Conservation (phyloP, 306 rosid genomes). For the Corylus americana region DNA sequence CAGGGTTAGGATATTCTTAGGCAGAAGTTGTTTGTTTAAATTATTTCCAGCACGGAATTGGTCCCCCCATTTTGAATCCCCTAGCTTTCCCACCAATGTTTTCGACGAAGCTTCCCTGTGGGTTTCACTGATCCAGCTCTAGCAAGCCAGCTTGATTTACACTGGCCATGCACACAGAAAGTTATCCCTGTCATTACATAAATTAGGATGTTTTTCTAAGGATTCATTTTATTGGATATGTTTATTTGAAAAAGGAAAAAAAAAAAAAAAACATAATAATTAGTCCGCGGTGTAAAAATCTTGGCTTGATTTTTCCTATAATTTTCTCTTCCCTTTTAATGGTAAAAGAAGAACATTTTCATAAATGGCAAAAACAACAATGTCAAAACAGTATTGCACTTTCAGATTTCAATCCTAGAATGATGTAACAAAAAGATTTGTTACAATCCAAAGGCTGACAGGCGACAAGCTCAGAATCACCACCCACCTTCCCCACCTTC, state of each 20-base stretch:
- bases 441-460: neutral
- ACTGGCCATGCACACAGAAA: neutral
- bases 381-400: neutral
- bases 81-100: slow-evolving; percentile 18
- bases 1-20: neutral
- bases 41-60: neutral
- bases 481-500: neutral
- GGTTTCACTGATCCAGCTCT: slow-evolving; percentile 9
- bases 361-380: neutral
- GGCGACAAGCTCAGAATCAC: neutral
- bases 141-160: slow-evolving; percentile 22
- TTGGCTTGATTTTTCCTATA: neutral
- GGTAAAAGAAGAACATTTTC: neutral
- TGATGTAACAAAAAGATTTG: neutral
- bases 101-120: slow-evolving; percentile 17
- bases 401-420: neutral
- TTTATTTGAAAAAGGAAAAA: no score
- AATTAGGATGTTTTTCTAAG: no score
- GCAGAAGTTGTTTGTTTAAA: neutral
- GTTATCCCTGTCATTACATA: neutral
- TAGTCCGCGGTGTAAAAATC: no score
- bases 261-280: no score
- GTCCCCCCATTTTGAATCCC: slow-evolving; percentile 27
- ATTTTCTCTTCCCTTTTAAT: neutral
- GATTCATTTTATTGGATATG: no score